Percentiles rank a stretch among this genome's conserved stretches.
These are phyloP conservation scores for Phyllosticta citrichinensis DNA, from an alignment of 2,329 filamentous ascomycete species.

Conservation along the genomic window DNA sequence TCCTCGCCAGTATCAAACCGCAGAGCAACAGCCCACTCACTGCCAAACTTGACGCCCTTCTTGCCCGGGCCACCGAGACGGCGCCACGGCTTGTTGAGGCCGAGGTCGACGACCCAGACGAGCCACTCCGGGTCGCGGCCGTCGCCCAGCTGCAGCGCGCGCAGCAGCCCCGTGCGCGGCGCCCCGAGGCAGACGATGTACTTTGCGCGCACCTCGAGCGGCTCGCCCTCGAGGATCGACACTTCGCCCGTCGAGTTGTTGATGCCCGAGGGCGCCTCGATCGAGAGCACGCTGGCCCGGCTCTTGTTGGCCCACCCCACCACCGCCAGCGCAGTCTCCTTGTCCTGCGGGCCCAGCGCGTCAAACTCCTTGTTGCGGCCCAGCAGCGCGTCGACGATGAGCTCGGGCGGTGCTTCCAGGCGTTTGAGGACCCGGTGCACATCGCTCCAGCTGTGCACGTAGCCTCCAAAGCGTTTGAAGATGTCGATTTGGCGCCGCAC, in stretches of 20 bases:
- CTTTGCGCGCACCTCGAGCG: slow-evolving; percentile 69
- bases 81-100: slow-evolving; percentile 75
- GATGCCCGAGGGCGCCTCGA: slow-evolving; percentile 87
- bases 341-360: slow-evolving; percentile 71
- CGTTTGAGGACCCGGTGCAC: slow-evolving; percentile 44
- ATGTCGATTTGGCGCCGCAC: slow-evolving; percentile 73
- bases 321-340: slow-evolving; percentile 75
- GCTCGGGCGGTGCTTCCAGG: slow-evolving; percentile 55
- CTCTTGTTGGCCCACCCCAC: slow-evolving; percentile 91
- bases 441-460: slow-evolving; percentile 53
- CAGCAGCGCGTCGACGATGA: slow-evolving; percentile 83
- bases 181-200: slow-evolving; percentile 79
- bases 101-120: slow-evolving; percentile 77
- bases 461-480: slow-evolving; percentile 73
- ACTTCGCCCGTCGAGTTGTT: slow-evolving; percentile 56
- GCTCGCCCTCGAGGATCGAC: slow-evolving; percentile 58
- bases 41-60: slow-evolving; percentile 79
- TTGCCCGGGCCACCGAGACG: slow-evolving; percentile 73
- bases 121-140: slow-evolving; percentile 54
- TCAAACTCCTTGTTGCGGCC: slow-evolving; percentile 83
- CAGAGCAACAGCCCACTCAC: slow-evolving; percentile 73
- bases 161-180: slow-evolving; percentile 74
- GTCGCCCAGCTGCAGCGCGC: slow-evolving; percentile 57
- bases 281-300: slow-evolving; percentile 69
- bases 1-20: slow-evolving; percentile 21